phyloP scores from a whole-genome alignment of 169 alveolate genomes.

The Blepharisma undulans region DNA sequence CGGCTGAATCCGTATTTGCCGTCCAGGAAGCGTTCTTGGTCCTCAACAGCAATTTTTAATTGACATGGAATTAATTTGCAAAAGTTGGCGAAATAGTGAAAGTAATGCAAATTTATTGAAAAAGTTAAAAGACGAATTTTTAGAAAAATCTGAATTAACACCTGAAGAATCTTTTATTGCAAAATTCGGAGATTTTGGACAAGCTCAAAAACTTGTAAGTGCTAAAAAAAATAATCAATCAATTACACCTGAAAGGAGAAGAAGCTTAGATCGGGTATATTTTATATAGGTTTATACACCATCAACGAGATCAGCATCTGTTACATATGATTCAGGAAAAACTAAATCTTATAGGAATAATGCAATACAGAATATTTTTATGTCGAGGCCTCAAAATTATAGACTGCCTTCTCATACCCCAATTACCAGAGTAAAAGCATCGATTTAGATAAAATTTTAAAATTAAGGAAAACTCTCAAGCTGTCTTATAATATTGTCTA shows the following conservation, averaged over 20 bases:
- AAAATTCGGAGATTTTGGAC: slow-evolving; percentile 27
- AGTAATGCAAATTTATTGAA: background rate
- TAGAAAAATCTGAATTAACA: background rate
- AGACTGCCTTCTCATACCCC: background rate
- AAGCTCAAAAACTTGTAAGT: background rate
- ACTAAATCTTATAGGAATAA: background rate
- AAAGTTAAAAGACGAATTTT: background rate
- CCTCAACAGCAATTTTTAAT: slow-evolving; percentile 89
- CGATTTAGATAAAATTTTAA: background rate
- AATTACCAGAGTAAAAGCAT: background rate
- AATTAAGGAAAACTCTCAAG: background rate
- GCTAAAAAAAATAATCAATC: slow-evolving; percentile 17
- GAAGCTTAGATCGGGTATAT: background rate
- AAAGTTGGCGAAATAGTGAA: background rate
- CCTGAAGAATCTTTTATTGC: slow-evolving; percentile 9
- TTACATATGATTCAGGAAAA: background rate
- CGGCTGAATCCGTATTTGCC: slow-evolving; percentile 91
- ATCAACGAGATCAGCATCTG: background rate
- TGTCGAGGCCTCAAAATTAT: background rate
- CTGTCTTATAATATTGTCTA: background rate
- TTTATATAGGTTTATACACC: background rate
- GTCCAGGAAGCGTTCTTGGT: slow-evolving; percentile 96
- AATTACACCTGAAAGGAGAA: background rate
- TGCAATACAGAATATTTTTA: background rate
- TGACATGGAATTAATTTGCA: slow-evolving; percentile 28